Evolutionary conservation across 306 rosid species (phyloP), one percentile per base, ranked within the genome.

Genomic region (Fragaria vesca): DNA sequence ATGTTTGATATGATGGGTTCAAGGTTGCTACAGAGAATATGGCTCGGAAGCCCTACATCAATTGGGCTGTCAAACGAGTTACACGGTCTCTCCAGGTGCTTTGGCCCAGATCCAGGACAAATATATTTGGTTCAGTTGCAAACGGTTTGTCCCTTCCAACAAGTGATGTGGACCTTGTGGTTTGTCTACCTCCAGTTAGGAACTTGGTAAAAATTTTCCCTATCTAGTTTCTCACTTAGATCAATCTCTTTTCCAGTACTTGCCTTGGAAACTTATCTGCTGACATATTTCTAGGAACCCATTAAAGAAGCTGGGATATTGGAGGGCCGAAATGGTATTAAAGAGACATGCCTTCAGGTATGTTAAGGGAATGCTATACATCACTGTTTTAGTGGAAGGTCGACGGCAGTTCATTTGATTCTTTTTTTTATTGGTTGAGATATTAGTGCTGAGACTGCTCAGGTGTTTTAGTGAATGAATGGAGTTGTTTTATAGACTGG

Each of bases 341-440:
- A 94, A 84, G 98, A 94, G 88, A 94, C 98, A 16, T 91, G 98
- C 85, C 98, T 94, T 81, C 98, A 94, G 98, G 98, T 94, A 90
- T 50, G 51, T 81, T 77, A 15, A 48, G 63, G 66, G 70, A 73
- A 54, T 55, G 46, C 8, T 54, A 42, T 43, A 40, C 15, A 6
- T 75, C 4, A 32, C 8, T 69, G 15, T 38, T 50, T 58, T 38
- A 46, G 54, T n/a, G 43, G 20, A 52, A 68, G 17, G 34, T 42
- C 1, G 30, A 20, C 21, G 52, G 10, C 52, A 42, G 54, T 26
- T 58, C 42, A 16, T 24, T 17, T 58, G 43, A 43, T 74, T 58
- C 69, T 5, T 43, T 40, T 38, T 13, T 42, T 10, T 9, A 58
- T 57, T 43, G 55, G 46, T 36, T 4, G 57, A 58, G 20, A 58